Evolutionary conservation across 805 yeast genomes (phyloP).

Genomic region (Ogataea populi-albae): DNA sequence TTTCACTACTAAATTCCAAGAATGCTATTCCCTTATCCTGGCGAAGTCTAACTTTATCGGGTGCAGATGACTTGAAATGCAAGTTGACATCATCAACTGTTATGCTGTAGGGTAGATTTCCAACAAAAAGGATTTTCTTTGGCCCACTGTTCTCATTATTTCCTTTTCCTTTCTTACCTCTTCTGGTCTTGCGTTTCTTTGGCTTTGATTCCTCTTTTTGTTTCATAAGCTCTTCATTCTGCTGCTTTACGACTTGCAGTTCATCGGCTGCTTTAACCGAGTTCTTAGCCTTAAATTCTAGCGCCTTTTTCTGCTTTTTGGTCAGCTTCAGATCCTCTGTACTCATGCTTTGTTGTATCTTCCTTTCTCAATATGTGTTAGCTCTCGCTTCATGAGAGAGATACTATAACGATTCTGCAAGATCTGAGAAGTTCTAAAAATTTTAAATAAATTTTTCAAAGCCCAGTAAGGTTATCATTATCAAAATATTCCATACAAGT

Average conservation of each 20-base stretch:
- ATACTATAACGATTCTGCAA: too few relatives aligned
- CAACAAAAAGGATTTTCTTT: constrained; percentile 82
- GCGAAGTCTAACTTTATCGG: constrained; percentile 76
- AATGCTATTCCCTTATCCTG: constrained; percentile 89
- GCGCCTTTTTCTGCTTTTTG: constrained; percentile 65
- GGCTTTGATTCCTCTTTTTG: constrained; percentile 28
- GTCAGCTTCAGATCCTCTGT: constrained; percentile 40
- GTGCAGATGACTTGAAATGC: constrained; percentile 73
- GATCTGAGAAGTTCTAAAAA: constrained; percentile 4
- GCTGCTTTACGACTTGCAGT: constrained; percentile 27
- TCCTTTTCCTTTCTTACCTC: constrained; percentile 69
- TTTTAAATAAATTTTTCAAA: not conserved
- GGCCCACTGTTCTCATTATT: constrained; percentile 40
- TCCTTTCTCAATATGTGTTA: too few relatives aligned
- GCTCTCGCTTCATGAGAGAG: too few relatives aligned
- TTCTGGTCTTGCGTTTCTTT: constrained; percentile 72
- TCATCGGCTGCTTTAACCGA: constrained; percentile 37
- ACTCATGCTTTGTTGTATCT: too few relatives aligned
- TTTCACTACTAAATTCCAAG: constrained; percentile 66
- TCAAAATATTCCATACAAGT: too few relatives aligned
- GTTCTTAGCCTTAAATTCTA: constrained; percentile 46
- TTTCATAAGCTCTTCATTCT: constrained; percentile 22
- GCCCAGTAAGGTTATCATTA: not conserved
- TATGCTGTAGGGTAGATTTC: constrained; percentile 78
- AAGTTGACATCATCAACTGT: constrained; percentile 57